Evolutionary conservation across 2,329 filamentous ascomycete genomes (phyloP).

Genomic region (Karstenula rhodostoma): DNA sequence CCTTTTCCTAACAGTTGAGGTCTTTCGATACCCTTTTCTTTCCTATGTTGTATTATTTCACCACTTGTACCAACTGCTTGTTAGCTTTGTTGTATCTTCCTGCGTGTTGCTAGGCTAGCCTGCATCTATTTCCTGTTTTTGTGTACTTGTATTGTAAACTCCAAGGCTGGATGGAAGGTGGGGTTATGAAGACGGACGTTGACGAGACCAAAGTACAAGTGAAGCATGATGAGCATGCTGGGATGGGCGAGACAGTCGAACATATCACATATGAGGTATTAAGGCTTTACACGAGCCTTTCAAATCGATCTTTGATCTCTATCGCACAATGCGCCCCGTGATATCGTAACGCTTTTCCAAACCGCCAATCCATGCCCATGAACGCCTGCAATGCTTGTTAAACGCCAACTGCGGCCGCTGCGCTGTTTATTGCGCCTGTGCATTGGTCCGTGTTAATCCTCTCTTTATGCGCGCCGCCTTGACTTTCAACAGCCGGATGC

Average conservation of each 20-base stretch:
- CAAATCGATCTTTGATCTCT: background rate
- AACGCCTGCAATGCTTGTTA: constrained; percentile 25
- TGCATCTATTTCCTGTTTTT: background rate
- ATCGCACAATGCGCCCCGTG: constrained; percentile 1
- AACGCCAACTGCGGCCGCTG: background rate
- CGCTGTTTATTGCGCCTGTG: constrained; percentile 11
- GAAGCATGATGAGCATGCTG: background rate
- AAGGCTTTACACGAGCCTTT: background rate
- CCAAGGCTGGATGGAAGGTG: background rate
- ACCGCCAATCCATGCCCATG: background rate
- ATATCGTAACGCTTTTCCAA: constrained; percentile 14
- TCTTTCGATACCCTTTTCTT: constrained; percentile 15
- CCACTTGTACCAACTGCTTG: background rate
- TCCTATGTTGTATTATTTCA: background rate
- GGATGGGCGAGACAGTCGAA: background rate
- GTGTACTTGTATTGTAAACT: background rate
- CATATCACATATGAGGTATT: background rate
- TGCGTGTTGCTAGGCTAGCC: constrained; percentile 1
- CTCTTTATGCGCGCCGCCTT: constrained; percentile 81
- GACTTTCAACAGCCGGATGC: constrained; percentile 81
- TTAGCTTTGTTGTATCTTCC: background rate
- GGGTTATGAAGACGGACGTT: background rate
- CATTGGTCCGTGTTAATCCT: constrained; percentile 59
- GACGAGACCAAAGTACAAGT: background rate
- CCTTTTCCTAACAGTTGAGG: background rate